Base-by-base conservation (phyloP, 257 asterid genomes). In the Osmanthus fragrans region DNA sequence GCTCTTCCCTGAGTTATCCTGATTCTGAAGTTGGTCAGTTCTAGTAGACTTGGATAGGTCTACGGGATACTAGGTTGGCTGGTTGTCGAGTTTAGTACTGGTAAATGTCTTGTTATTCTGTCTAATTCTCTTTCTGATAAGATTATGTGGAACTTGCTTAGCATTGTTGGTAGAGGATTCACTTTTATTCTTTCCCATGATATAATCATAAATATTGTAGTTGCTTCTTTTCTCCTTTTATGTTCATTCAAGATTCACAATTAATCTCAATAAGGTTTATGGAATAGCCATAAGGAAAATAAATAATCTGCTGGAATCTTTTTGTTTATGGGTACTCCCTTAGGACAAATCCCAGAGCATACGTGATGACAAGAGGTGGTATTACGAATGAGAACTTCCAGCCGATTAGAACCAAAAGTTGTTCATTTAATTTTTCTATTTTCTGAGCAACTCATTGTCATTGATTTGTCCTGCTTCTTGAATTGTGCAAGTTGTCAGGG, bases 291-390 rank as follows among this genome's bases (percentile, higher is more conserved):
- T 87, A 90, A 85, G 90, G 75, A 87, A 70, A 88, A 90, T 93
- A 70, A 93, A 93, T 76, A 93, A 51, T 91, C 95, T 1, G 98
- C 99, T 77, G 89, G 96, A 71, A 91, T 93, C 78, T 97, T 95
- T 69, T 97, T 93, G 88, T 93, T 90, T 67, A 95, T 95, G 99
- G 97, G 97, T 33, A 97, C 99, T 23, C 97, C 99, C 75, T 91
- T 93, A 97, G 98, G 66, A 91, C 99, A 16, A 97, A 91, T 80
- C 78, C 93, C 84, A 87, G 97, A 82, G 98, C 97, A 63, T 93
- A 91, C 77, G 99, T 95, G 83, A 91, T 93, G 98, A 91, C 97
- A 7, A 97, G 96, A 68, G 99, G 98, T 76, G 97, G 97, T 75
- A 84, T 93, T 80, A 82, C 85, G 34, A 87, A 91, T 80, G 87